Percentiles rank a stretch among this genome's conserved stretches.
These are phyloP conservation scores for Spirogloea muscicola DNA, from an alignment of 139 green algal genomes.

Conservation along the genomic window DNA sequence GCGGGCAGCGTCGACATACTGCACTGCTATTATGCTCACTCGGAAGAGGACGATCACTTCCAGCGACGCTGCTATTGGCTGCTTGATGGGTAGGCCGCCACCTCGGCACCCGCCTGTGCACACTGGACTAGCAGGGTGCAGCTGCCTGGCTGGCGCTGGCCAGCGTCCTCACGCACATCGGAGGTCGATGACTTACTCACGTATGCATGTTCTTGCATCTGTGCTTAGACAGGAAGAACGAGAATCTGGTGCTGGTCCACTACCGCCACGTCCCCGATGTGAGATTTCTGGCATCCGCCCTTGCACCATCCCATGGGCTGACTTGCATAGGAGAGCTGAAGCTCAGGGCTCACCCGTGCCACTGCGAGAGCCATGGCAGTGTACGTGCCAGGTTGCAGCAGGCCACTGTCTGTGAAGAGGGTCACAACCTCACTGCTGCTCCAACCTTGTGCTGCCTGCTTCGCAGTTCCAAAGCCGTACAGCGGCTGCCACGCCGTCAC, in stretches of 20 bases:
- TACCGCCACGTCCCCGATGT: constrained; percentile 23
- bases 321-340: neutral
- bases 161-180: neutral
- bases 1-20: constrained; percentile 57
- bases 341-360: neutral
- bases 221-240: constrained; percentile 10
- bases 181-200: neutral
- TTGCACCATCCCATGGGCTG: neutral
- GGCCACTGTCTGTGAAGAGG: neutral
- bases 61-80: constrained; percentile 73
- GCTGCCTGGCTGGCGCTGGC: neutral
- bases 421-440: neutral
- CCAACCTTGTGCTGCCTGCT: neutral
- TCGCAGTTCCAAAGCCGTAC: neutral
- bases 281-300: neutral
- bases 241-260: constrained; percentile 32
- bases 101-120: neutral
- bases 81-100: constrained; percentile 49
- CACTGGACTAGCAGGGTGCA: neutral
- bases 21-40: constrained; percentile 78
- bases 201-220: neutral
- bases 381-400: neutral
- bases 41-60: constrained; percentile 50
- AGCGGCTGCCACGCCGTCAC: no score
- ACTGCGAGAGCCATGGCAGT: neutral